These are phyloP conservation scores for Trichocomaceae sp. DNA, from an alignment of 2,329 filamentous ascomycete genomes.

Conservation along the genomic window DNA sequence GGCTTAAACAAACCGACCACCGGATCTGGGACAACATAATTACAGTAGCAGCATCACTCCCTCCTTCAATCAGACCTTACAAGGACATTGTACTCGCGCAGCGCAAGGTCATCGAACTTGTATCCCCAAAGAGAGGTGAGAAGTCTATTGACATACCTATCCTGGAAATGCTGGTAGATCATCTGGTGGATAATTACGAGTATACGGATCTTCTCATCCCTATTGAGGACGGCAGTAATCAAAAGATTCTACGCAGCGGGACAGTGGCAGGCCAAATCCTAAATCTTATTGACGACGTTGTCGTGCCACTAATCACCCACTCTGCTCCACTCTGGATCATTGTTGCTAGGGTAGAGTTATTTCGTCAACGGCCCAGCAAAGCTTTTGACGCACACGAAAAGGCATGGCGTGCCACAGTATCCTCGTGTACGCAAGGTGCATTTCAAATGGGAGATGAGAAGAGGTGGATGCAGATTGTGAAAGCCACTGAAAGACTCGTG, in stretches of 20 bases:
- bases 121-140: slow-evolving; percentile 61
- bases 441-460: slow-evolving; percentile 51
- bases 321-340: slow-evolving; percentile 71
- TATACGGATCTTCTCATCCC: slow-evolving; percentile 32
- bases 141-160: slow-evolving; percentile 69
- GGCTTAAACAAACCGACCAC: slow-evolving; percentile 76
- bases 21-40: slow-evolving; percentile 97
- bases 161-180: slow-evolving; percentile 63
- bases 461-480: slow-evolving; percentile 66
- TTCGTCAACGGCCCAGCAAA: slow-evolving; percentile 61
- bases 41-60: slow-evolving; percentile 71
- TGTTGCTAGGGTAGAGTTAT: slow-evolving; percentile 64
- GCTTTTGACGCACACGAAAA: slow-evolving; percentile 83
- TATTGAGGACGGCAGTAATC: slow-evolving; percentile 20
- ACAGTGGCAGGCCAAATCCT: slow-evolving; percentile 48
- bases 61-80: slow-evolving; percentile 60
- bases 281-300: slow-evolving; percentile 63
- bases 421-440: slow-evolving; percentile 37
- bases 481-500: slow-evolving; percentile 73
- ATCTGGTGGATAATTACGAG: slow-evolving; percentile 52
- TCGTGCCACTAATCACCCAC: slow-evolving; percentile 78
- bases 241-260: slow-evolving; percentile 47
- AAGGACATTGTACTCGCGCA: slow-evolving; percentile 70
- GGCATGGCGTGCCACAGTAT: slow-evolving; percentile 68
- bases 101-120: slow-evolving; percentile 67